These are phyloP conservation scores for Elongisporangium prolatum DNA, from an alignment of 352 stramenopile species.

Conservation along the genomic window DNA sequence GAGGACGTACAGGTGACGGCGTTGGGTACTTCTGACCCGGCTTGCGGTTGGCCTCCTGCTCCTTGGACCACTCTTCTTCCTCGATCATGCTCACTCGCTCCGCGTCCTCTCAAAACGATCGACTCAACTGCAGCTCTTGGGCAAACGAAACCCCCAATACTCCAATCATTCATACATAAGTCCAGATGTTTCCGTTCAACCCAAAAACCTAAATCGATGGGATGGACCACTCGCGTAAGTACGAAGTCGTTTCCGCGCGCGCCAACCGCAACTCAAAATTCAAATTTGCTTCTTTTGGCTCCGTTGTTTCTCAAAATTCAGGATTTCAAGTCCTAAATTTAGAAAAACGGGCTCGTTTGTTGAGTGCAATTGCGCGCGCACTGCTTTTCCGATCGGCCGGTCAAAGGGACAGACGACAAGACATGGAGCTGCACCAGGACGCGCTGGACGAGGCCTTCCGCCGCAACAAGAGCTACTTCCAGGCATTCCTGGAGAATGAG, in stretches of 20 bases:
- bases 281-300: background rate
- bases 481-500: slow-evolving; percentile 74
- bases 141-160: background rate
- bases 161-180: background rate
- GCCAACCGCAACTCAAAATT: background rate
- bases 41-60: slow-evolving; percentile 87
- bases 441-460: slow-evolving; percentile 81
- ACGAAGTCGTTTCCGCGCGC: background rate
- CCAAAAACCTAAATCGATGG: background rate
- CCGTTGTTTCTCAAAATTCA: background rate
- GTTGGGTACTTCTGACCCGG: slow-evolving; percentile 86
- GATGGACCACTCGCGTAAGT: background rate
- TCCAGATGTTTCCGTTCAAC: too few species aligned
- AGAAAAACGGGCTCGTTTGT: background rate
- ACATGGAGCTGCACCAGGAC: slow-evolving; percentile 82
- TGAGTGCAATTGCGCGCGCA: background rate
- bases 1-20: slow-evolving; percentile 57
- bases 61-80: slow-evolving; percentile 87
- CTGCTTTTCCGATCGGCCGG: background rate
- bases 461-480: slow-evolving; percentile 88
- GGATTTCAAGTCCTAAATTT: background rate
- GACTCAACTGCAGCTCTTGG: background rate
- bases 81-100: slow-evolving; percentile 48
- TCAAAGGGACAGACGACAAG: slow-evolving; percentile 1
- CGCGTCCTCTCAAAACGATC: background rate